Evolutionary conservation across 768 basidiomycete species (phyloP), one percentile per base, ranked within the genome.

Genomic region (Hydnomerulius pinastri): DNA sequence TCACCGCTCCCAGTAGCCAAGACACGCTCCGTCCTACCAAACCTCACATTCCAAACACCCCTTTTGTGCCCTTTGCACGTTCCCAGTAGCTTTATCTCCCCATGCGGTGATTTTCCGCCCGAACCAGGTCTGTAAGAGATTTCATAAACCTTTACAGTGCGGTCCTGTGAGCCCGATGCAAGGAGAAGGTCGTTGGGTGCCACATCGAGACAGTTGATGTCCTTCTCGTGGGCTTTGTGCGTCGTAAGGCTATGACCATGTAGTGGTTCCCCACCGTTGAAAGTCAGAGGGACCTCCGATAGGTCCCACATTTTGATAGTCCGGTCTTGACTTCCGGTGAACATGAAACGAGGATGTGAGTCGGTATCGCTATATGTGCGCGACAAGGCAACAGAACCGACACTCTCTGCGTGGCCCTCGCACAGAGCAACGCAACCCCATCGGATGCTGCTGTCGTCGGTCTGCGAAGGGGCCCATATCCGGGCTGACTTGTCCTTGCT

Each of bases 251-350:
- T 92, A 62, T 79, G 83, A 64, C 86, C 87, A 51, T 79, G 83
- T 28, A 73, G 46, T 15, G 54, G 46, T 37, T 73, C 65, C 20
- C 53, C 61, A 23, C 57, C 60, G 30, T 59, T 48, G 21, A 57
- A 62, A 21, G 56, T 55, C n/a, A 71, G 43, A 1, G 77, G 69
- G 4, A 86, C 70, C 12, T 71, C 64, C 1, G 79, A 73, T n/a
- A 98, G 66, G 69, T 98, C 93, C 97, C 97, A 99, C 85, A 98
- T 88, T 71, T 99, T 99, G 66, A 98, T 90, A 4, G 97, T 98
- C 36, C 92, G 83, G 67, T 99, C 97, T 69, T 98, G 96, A 65
- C 90, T 92, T 27, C 96, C 97, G 12, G 94, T 97, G 65, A 98
- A 90, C 77, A 95, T 75, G 71, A 97, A 96, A 33, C 75, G 75